These are phyloP conservation scores for Talaromyces islandicus DNA, from an alignment of 2,329 filamentous ascomycete species.

Conservation along the genomic window DNA sequence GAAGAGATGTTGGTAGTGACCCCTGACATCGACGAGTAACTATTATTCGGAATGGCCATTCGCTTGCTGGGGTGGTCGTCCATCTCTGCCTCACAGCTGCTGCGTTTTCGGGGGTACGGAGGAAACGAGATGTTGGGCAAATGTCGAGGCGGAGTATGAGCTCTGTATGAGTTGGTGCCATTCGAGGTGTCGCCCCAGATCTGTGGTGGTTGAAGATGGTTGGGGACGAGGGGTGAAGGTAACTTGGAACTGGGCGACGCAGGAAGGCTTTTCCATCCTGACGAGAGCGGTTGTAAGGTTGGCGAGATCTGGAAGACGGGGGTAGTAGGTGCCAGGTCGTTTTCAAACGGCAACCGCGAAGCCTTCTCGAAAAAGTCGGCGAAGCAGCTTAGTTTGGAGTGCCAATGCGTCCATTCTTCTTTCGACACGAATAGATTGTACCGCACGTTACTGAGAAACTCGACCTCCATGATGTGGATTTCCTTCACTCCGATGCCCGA, in stretches of 20 bases:
- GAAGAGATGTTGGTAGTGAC: constrained; percentile 19
- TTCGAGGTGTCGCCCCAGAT: constrained; percentile 14
- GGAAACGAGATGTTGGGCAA: constrained; percentile 16
- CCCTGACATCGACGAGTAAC: constrained; percentile 18
- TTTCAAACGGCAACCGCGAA: constrained; percentile 41
- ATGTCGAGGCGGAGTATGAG: constrained; percentile 17
- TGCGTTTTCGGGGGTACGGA: constrained; percentile 49
- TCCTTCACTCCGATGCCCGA: constrained; percentile 89
- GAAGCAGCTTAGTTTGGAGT: constrained; percentile 74
- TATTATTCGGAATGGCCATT: constrained; percentile 19
- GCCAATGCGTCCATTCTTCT: constrained; percentile 81
- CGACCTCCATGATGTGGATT: constrained; percentile 99
- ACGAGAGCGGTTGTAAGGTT: constrained; percentile 25
- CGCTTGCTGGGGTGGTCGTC: constrained; percentile 56
- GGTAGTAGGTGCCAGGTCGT: constrained; percentile 22
- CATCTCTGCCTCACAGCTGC: constrained; percentile 50
- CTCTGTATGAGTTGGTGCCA: constrained; percentile 16
- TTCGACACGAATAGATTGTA: constrained; percentile 87
- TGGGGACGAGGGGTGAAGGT: constrained; percentile 34
- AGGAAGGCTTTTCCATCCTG: constrained; percentile 20
- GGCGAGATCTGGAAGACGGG: constrained; percentile 29
- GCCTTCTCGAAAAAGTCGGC: constrained; percentile 75
- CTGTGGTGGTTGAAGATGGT: constrained; percentile 22
- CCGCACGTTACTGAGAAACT: constrained; percentile 97
- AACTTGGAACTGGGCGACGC: constrained; percentile 29